Conservation (phyloP, 2,329 filamentous ascomycete species). For the Pseudogymnoascus pannorum region DNA sequence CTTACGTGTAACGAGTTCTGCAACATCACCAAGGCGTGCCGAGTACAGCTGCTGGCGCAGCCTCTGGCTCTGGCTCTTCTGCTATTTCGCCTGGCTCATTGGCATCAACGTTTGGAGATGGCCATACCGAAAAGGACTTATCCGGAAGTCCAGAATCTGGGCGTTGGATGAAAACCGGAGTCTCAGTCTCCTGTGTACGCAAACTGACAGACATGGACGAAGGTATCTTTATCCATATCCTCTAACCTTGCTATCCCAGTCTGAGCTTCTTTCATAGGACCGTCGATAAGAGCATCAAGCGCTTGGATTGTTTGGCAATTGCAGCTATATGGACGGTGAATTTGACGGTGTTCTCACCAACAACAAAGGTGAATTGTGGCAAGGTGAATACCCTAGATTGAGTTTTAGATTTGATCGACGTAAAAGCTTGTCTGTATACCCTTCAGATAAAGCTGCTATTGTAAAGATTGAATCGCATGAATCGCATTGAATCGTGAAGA, state of each 20-base stretch:
- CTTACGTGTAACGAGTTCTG: too few relatives aligned
- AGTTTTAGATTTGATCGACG: not conserved
- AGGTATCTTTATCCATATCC: slow-evolving; percentile 19
- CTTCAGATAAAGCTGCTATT: not conserved
- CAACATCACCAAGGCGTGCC: too few relatives aligned
- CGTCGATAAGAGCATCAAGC: slow-evolving; percentile 18
- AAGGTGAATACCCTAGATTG: slow-evolving; percentile 15
- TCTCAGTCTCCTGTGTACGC: slow-evolving; percentile 19
- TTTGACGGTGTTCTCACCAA: slow-evolving; percentile 14
- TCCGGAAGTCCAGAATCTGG: not conserved
- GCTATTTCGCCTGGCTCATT: not conserved
- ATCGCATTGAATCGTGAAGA: not conserved
- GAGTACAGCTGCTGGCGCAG: too few relatives aligned
- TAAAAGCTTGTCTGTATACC: not conserved
- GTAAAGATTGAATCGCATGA: not conserved
- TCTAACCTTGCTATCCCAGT: slow-evolving; percentile 16
- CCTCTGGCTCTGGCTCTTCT: not conserved
- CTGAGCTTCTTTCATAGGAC: slow-evolving; percentile 17
- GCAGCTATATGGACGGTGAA: slow-evolving; percentile 16
- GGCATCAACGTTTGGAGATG: not conserved
- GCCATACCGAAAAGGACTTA: not conserved
- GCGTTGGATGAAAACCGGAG: slow-evolving; percentile 14
- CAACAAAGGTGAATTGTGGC: slow-evolving; percentile 16
- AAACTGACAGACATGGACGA: slow-evolving; percentile 18
- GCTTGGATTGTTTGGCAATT: slow-evolving; percentile 18